phyloP scores from a whole-genome alignment of 768 basidiomycete species.

The Suillus subalutaceus region DNA sequence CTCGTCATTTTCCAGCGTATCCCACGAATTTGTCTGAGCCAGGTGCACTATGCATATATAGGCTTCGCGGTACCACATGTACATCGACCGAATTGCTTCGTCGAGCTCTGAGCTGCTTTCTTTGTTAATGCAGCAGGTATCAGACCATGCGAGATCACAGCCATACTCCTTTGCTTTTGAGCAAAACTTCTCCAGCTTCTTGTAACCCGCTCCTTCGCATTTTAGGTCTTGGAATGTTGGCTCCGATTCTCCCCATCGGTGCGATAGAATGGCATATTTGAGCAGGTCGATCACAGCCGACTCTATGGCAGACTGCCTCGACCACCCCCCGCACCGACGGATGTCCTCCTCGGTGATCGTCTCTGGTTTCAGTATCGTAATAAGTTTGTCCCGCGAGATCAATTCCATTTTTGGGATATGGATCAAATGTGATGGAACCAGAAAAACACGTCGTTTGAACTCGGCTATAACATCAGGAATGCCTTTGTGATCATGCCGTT shows the following conservation, averaged over 20 bases:
- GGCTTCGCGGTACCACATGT: slow-evolving; percentile 20
- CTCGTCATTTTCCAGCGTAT: slow-evolving; percentile 1
- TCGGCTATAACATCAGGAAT: not conserved
- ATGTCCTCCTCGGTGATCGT: slow-evolving; percentile 4
- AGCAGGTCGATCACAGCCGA: slow-evolving; percentile 2
- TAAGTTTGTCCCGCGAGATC: slow-evolving; percentile 1
- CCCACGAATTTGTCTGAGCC: not conserved
- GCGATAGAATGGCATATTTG: slow-evolving; percentile 17
- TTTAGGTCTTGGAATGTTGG: slow-evolving; percentile 8
- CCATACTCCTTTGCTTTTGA: slow-evolving; percentile 3
- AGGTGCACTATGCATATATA: slow-evolving; percentile 20
- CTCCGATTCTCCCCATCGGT: slow-evolving; percentile 14
- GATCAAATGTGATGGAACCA: slow-evolving; percentile 7
- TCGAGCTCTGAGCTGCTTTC: slow-evolving; percentile 20
- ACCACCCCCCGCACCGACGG: not conserved
- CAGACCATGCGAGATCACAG: slow-evolving; percentile 14
- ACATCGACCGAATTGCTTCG: slow-evolving; percentile 23
- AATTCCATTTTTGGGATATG: slow-evolving; percentile 9
- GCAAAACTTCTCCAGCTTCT: slow-evolving; percentile 5
- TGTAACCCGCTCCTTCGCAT: slow-evolving; percentile 16
- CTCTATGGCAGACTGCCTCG: slow-evolving; percentile 1
- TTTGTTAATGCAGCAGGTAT: slow-evolving; percentile 21
- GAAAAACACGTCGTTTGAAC: slow-evolving; percentile 15
- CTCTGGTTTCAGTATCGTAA: slow-evolving; percentile 9
- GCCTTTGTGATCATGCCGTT: not conserved